Evolutionary conservation across 2,329 filamentous ascomycete genomes (phyloP), one percentile per base, ranked within the genome.

Genomic region (Epichloe uncinata): DNA sequence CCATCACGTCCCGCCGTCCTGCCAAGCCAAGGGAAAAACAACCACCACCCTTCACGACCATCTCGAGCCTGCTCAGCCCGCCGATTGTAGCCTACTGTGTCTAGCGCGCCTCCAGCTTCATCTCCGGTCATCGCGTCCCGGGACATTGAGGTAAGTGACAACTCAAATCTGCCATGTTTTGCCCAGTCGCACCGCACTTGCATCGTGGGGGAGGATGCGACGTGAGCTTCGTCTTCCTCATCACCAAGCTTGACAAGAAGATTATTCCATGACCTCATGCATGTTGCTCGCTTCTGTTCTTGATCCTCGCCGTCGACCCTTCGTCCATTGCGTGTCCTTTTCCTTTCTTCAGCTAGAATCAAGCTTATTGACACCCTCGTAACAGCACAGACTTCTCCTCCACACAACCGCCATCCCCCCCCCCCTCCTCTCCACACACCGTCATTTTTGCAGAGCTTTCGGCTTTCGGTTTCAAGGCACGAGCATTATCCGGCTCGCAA

Each of bases 1-100:
- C 42, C 40, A 42, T 43, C 18, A 30, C 45, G 45, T 52, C 45
- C 48, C 51, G 48, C 45, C 12, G 41, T 50, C 42, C 22, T 41
- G 35, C 45, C 38, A 12, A 45, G 35, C 33, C 16, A 9, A 13
- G 13, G 44, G 34, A 45, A 41, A 46, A 36, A 44, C 13, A 22
- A 51, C n/a, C 42, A 41, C 26, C n/a, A 22, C 38, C 35, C 48
- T 37, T 38, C 35, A 45, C 49, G 30, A 36, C 41, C 41, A 4
- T 37, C 37, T 45, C 46, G 18, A 48, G 15, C 22, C 20, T n/a
- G 22, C 45, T 5, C 41, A 26, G 16, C n/a, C 36, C 20, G 22
- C 22, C 42, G 16, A 48, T 42, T 30, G 7, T 15, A 44, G 20
- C 22, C 33, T 22, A 13, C 45, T 22, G 30, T 47, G 16, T 48